Conservation (phyloP, 129 eudicot genomes). For the Scalesia atractyloides region DNA sequence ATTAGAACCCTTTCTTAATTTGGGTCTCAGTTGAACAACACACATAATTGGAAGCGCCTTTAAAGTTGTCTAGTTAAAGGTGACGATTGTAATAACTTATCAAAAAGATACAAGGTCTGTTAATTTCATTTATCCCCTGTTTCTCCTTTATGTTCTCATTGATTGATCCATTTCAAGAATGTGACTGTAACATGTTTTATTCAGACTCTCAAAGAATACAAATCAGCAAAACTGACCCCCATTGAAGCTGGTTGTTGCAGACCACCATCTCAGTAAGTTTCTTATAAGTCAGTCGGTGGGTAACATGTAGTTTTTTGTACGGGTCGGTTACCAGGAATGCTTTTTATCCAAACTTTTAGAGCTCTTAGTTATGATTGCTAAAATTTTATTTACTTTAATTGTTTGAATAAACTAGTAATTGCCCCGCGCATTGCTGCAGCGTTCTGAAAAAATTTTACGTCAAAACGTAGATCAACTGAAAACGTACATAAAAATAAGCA, state of each 20-base stretch:
- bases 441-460: too few species aligned
- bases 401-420: background rate
- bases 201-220: constrained; percentile 72
- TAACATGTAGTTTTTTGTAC: background rate
- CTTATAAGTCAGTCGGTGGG: background rate
- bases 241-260: constrained; percentile 95
- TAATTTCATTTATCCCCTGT: background rate
- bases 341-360: too few species aligned
- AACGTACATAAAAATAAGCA: too few species aligned
- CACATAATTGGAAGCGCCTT: constrained; percentile 77
- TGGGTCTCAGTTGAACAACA: constrained; percentile 65
- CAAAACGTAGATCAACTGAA: too few species aligned
- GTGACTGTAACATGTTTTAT: constrained; percentile 21
- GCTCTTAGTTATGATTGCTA: too few species aligned
- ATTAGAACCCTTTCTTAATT: background rate
- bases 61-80: constrained; percentile 85
- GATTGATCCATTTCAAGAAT: background rate
- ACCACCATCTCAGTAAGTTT: constrained; percentile 87
- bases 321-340: background rate
- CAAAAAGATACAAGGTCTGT: constrained; percentile 78
- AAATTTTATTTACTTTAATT: too few species aligned
- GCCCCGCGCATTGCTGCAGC: too few species aligned
- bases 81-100: constrained; percentile 67
- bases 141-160: background rate
- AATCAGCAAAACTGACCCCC: constrained; percentile 71